Evolutionary conservation across 2,329 filamentous ascomycete species (phyloP), one percentile per base, ranked within the genome.

Genomic region (Nectriaceae sp.): DNA sequence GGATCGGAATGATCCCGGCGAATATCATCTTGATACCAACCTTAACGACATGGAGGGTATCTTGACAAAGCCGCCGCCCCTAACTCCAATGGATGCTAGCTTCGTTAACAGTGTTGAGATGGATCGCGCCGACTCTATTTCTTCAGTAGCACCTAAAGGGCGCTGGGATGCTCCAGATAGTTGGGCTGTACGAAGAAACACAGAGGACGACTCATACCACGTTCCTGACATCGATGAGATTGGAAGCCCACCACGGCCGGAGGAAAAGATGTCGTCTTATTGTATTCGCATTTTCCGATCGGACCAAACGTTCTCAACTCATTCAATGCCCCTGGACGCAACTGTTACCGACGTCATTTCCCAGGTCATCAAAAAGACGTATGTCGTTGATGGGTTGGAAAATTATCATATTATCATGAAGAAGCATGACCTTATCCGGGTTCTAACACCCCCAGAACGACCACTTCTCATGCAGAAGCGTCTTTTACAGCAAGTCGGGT

Each of bases 401-500:
- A 96, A 96, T 59, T 99, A 96, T 68, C 90, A 97, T 66, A 95
- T 99, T 51, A 88, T 97, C 35, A 83, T 99, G 76, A 90, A 88
- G 60, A 97, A 95, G 71, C 92, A 97, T 66, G 90, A 95, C 59
- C 80, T 95, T 19, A 88, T 90, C 16, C 83, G 92, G 39, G 89
- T 97, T 50, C 78, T 99, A 11, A 82, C 85, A 42, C 80, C 85
- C 4, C 79, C 80, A 13, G 94, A 99, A 70, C 82, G 90, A 38
- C 94, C 94, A 1, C 78, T 97, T 29, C 78, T 94, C 20, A 90
- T 99, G 63, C 94, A 99, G 68, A 97, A 97, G 71, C 82, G 86
- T 40, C 78, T 99, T 16, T 75, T 99, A 16, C 88, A 96, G 69
- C 91, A 97, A 70, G 88, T 93, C 44, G 94, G 94, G 10, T 99